phyloP scores from a whole-genome alignment of 179 eudicot genomes.

The Vitellaria paradoxa region DNA sequence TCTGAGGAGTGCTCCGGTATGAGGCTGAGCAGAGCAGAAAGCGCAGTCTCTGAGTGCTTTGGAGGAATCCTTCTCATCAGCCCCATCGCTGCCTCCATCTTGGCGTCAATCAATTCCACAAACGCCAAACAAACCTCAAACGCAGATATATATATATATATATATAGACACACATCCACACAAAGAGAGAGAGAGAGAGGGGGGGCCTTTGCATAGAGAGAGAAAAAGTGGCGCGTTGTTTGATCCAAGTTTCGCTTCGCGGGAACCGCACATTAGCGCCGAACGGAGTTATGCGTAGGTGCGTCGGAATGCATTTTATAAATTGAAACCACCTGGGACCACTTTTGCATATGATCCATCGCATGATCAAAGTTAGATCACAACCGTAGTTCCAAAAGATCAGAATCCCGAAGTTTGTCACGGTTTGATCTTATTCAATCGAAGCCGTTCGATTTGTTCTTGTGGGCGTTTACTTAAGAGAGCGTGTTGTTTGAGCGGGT shows the following conservation, averaged over 20 bases:
- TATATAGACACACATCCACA: no score
- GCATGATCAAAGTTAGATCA: no score
- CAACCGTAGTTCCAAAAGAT: no score
- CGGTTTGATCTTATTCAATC: no score
- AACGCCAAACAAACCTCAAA: neutral
- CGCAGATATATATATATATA: neutral
- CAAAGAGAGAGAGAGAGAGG: neutral
- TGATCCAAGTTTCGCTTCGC: slow-evolving; percentile 16
- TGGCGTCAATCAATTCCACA: neutral
- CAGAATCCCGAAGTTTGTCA: no score
- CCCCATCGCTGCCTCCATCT: slow-evolving; percentile 97
- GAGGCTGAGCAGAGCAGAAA: slow-evolving; percentile 77
- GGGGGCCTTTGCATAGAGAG: neutral
- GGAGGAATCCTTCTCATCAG: slow-evolving; percentile 90
- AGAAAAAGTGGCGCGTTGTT: neutral
- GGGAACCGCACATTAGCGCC: neutral
- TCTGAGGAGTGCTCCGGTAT: slow-evolving; percentile 78
- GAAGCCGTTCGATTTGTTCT: no score
- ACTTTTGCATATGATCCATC: no score
- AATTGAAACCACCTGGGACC: neutral
- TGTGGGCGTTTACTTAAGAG: no score
- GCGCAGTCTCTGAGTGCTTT: slow-evolving; percentile 70
- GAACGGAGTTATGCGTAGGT: neutral
- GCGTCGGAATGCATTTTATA: neutral
- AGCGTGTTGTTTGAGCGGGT: no score